Conservation (phyloP, 176 grass and related monocot genomes). For the Carex scoparia region DNA sequence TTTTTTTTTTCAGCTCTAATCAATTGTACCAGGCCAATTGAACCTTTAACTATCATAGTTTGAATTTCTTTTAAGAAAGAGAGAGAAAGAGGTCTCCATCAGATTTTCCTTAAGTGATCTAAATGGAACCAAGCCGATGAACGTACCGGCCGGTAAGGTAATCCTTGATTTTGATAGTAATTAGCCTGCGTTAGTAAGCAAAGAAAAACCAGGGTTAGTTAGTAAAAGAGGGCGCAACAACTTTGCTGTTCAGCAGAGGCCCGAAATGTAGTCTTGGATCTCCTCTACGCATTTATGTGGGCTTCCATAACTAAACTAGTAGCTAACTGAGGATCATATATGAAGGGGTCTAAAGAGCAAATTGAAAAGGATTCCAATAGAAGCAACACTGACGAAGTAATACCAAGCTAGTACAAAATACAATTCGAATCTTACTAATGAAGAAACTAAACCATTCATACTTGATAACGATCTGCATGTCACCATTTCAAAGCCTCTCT, state of each 20-base stretch:
- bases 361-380: neutral
- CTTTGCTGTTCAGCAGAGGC: neutral
- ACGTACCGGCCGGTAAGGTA: constrained; percentile 29
- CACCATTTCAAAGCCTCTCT: neutral
- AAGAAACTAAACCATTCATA: neutral
- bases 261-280: neutral
- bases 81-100: neutral
- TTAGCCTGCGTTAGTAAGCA: constrained; percentile 21
- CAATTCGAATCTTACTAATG: neutral
- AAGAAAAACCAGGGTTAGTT: constrained; percentile 21
- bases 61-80: neutral
- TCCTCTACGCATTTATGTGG: neutral
- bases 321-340: neutral
- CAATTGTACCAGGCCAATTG: neutral
- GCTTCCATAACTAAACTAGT: neutral
- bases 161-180: constrained; percentile 29
- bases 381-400: neutral
- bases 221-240: neutral
- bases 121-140: constrained; percentile 1
- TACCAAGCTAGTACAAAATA: neutral
- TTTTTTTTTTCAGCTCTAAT: neutral
- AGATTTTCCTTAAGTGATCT: neutral
- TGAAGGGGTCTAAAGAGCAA: neutral
- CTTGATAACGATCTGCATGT: neutral
- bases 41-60: neutral